These are phyloP conservation scores for Whalleya microplaca DNA, from an alignment of 2,329 filamentous ascomycete species.

Conservation along the genomic window DNA sequence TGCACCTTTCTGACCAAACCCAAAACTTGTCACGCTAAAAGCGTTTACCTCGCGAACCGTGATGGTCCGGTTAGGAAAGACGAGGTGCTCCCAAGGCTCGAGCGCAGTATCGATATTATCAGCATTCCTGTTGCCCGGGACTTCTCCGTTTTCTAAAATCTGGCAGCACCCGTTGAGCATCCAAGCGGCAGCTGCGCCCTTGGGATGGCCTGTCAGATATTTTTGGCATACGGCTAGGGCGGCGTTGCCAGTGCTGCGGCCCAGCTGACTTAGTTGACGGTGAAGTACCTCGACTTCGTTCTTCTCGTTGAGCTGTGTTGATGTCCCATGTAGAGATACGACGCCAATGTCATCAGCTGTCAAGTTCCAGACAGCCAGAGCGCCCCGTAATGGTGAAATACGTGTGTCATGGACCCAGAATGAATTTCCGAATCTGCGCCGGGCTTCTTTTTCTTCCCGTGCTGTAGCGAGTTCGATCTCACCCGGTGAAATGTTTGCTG, in stretches of 20 bases:
- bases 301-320: slow-evolving; percentile 43
- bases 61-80: slow-evolving; percentile 34
- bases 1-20: slow-evolving; percentile 49
- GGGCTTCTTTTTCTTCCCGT: slow-evolving; percentile 25
- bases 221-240: slow-evolving; percentile 42
- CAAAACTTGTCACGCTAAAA: slow-evolving; percentile 46
- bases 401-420: slow-evolving; percentile 33
- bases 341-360: slow-evolving; percentile 43
- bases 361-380: slow-evolving; percentile 42
- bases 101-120: slow-evolving; percentile 41
- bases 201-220: slow-evolving; percentile 42
- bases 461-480: slow-evolving; percentile 23
- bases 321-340: slow-evolving; percentile 45
- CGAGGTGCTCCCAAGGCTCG: slow-evolving; percentile 36
- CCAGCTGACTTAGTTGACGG: slow-evolving; percentile 40
- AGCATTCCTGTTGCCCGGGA: slow-evolving; percentile 43
- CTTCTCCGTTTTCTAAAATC: slow-evolving; percentile 36
- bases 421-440: slow-evolving; percentile 34
- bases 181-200: slow-evolving; percentile 42
- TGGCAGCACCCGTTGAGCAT: slow-evolving; percentile 45
- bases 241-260: slow-evolving; percentile 39
- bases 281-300: slow-evolving; percentile 44
- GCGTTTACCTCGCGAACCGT: slow-evolving; percentile 34
- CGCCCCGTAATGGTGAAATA: slow-evolving; percentile 40
- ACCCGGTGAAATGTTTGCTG: slow-evolving; percentile 2